Base-by-base conservation (phyloP, 257 asterid species). In the Agastache rugosa region DNA sequence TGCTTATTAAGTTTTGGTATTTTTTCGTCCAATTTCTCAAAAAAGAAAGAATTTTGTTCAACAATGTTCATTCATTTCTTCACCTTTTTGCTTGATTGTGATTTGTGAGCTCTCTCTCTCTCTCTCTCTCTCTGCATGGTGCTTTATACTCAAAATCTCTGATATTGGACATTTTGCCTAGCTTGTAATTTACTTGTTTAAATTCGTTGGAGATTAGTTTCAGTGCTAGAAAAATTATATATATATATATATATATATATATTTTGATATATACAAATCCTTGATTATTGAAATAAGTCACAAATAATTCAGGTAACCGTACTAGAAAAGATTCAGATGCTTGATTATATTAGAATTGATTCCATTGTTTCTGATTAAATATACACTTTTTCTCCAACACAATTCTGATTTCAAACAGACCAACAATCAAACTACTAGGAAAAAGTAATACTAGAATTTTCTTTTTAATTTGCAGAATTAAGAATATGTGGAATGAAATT, bases 1-100 rank as follows among this genome's bases (percentile, higher is more conserved):
- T n/a, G n/a, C n/a, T n/a, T n/a, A n/a, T n/a, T n/a, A n/a, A n/a
- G n/a, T n/a, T n/a, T n/a, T n/a, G n/a, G n/a, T n/a, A n/a, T n/a
- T n/a, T n/a, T n/a, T n/a, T n/a, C n/a, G n/a, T n/a, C n/a, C n/a
- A n/a, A n/a, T n/a, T n/a, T n/a, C n/a, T n/a, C n/a, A 27, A 41
- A 53, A 44, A 48, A 20, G 1, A 27, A 22, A 19, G 61, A 5
- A 9, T 20, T 22, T 6, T 56, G 56, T 56, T 5, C 37, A 8
- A 56, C 37, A 31, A 31, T 31, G 23, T 20, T 22, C 61, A 54
- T 22, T 61, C 27, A 61, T 15, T 16, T 61, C 45, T 61, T n/a
- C 25, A 61, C 14, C 47, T 34, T 61, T 61, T 61, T n/a, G 23
- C 67, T 31, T n/a, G 47, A 34, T 34, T 61, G 45, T 34, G 45